Evolutionary conservation across 352 stramenopile genomes (phyloP), one percentile per base, ranked within the genome.

Genomic region (Pseudoperonospora humuli): DNA sequence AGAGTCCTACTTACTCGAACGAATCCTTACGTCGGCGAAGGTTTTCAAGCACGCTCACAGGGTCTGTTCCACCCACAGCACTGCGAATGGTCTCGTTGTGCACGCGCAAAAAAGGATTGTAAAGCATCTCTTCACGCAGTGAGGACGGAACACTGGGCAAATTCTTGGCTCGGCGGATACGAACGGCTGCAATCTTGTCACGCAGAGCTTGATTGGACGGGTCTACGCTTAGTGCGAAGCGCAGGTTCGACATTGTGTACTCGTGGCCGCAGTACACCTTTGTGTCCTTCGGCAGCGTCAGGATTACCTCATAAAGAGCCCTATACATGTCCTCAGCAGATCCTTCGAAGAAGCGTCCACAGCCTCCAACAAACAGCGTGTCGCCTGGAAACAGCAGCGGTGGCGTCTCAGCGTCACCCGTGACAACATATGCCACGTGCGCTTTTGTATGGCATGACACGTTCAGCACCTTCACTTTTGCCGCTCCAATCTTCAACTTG

Each of bases 181-280:
- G 83, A 41, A 91, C 77, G 11, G 75, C 54, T 23, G 82, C 76
- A 34, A 95, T 84, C 61, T 96, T 96, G 38, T 94, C 76, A 7
- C 64, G 70, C 51, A 96, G 55, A 15, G 73, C 74, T 2, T 64
- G 64, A 70, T 97, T 97, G 10, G 83, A 86, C 17, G 92, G 91
- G 53, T 97, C 92, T 7, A 97, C 80, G 46, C 74, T 96, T 31
- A 97, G 55, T 3, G 94, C 94, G 45, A 97, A 98, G 20, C 80
- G 83, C 15, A 95, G 66, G 66, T 98, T 98, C 31, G 75, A 75
- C 70, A 91, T 70, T 1, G 92, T 97, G 53, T 98, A 97, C 71
- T 95, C 85, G 52, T 95, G 85, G 13, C 85, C 83, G 45, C 82
- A 94, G 59, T 94, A 95, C 11, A 95, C 74, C 26, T 78, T 80